A percentile compares a stretch with the other conserved stretches of the same genome.
Conservation (phyloP, 1,284 basidiomycete genomes). For the Apiotrichum sp. region DNA sequence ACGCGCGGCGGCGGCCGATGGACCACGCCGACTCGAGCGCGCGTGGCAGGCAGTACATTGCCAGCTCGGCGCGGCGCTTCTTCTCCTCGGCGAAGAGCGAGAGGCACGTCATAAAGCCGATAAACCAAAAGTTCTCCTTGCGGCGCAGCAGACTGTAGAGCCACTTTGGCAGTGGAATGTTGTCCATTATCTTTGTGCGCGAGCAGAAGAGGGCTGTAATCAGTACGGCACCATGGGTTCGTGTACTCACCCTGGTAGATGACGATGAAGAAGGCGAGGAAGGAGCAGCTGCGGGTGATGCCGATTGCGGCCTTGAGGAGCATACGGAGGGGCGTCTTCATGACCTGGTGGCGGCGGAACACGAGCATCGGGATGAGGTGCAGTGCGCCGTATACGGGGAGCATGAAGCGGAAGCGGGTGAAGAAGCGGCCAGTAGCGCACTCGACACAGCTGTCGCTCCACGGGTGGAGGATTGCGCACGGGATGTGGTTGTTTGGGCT, state of each 20-base stretch:
- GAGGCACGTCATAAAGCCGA: slow-evolving; percentile 69
- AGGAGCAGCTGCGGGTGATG: slow-evolving; percentile 77
- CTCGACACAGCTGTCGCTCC: slow-evolving; percentile 61
- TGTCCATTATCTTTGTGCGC: slow-evolving; percentile 48
- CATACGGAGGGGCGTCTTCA: slow-evolving; percentile 58
- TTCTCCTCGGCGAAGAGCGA: slow-evolving; percentile 81
- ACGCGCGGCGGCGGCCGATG: slow-evolving; percentile 66
- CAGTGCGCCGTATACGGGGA: slow-evolving; percentile 72
- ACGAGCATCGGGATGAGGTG: slow-evolving; percentile 81
- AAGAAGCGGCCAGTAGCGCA: slow-evolving; percentile 70
- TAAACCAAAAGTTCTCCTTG: slow-evolving; percentile 66
- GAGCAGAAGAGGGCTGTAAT: slow-evolving; percentile 58
- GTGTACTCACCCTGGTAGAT: slow-evolving; percentile 68
- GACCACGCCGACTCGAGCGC: slow-evolving; percentile 82
- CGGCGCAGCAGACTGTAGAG: slow-evolving; percentile 58
- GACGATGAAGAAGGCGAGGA: slow-evolving; percentile 76
- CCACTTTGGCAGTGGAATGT: slow-evolving; percentile 51
- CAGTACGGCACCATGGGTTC: neutral
- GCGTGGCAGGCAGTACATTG: slow-evolving; percentile 94
- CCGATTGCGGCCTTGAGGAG: slow-evolving; percentile 63
- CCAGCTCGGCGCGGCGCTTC: slow-evolving; percentile 49
- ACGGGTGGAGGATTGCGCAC: slow-evolving; percentile 71
- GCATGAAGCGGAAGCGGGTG: slow-evolving; percentile 73
- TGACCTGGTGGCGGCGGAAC: slow-evolving; percentile 55
- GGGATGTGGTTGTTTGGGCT: slow-evolving; percentile 50